Percentiles rank a stretch among this genome's conserved stretches.
These are phyloP conservation scores for Starmerella roubikii DNA, from an alignment of 805 yeast species.

Conservation along the genomic window DNA sequence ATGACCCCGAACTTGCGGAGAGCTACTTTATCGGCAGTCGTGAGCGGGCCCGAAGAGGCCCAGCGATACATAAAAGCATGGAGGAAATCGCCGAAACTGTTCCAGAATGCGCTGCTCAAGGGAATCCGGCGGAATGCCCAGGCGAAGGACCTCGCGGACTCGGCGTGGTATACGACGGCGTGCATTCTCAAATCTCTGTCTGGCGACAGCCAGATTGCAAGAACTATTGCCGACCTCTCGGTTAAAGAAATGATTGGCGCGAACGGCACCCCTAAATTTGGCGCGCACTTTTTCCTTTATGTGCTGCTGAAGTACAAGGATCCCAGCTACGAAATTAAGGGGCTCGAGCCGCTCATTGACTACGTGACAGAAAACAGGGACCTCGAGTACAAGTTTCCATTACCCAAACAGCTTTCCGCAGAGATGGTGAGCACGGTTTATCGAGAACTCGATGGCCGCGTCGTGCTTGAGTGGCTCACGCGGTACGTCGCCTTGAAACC, in stretches of 20 bases:
- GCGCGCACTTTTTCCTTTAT: conserved; percentile 8
- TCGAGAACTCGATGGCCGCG: conserved; percentile 3
- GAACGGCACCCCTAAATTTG: conserved; percentile 8
- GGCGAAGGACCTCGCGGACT: conserved; percentile 12
- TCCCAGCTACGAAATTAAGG: background rate
- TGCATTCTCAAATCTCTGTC: background rate
- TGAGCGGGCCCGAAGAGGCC: background rate
- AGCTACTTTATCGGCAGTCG: background rate
- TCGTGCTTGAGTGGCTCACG: conserved; percentile 6
- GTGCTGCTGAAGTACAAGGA: background rate
- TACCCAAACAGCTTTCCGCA: conserved; percentile 1
- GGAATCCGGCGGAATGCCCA: conserved; percentile 10
- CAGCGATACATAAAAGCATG: conserved; percentile 3
- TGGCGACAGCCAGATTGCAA: background rate
- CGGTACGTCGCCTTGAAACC: conserved; percentile 1
- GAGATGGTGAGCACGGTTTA: conserved; percentile 2
- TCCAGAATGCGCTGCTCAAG: conserved; percentile 1
- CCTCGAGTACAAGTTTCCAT: background rate
- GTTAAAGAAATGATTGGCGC: conserved; percentile 2
- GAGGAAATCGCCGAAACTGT: conserved; percentile 1
- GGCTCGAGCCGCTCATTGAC: conserved; percentile 3
- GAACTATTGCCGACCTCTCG: background rate
- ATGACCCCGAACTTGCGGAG: background rate
- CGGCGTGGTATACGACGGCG: conserved; percentile 12
- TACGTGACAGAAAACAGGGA: conserved; percentile 3